Base-by-base conservation (phyloP, 345 rosid genomes). In the Hibiscus syriacus region DNA sequence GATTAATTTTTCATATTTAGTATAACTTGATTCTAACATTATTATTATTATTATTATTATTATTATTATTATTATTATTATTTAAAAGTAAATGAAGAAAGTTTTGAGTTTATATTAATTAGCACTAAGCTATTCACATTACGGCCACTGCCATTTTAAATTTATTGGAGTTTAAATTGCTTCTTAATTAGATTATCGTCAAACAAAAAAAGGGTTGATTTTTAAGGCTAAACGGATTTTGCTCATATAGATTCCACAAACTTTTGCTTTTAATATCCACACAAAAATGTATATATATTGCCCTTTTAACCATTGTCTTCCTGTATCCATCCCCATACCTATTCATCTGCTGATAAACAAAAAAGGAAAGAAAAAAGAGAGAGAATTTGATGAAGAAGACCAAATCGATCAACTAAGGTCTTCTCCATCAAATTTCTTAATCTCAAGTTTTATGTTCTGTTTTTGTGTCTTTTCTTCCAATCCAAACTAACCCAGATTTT, bases 171-270 rank as follows among this genome's bases (percentile, higher is more conserved):
- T n/a, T n/a, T n/a, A n/a, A n/a, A n/a, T n/a, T n/a, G n/a, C n/a
- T n/a, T n/a, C n/a, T n/a, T n/a, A n/a, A 25, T 25, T 13, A 55
- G 7, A 34, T 34, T 34, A 23, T 23, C 34, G 17, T 55, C 4
- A 13, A 25, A 19, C 39, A n/a, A n/a, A 7, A 39, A 6, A 56
- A 12, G 39, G 55, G 38, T 26, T 45, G 25, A 8, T 26, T 16
- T 13, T 48, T 46, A 55, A 48, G 69, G 69, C 41, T 30, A 30
- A 4, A 49, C 69, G 57, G 43, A 48, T 48, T 65, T 30, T 46
- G 10, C 68, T 65, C 48, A 32, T 26, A 39, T 41, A 39, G 66
- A 30, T 32, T 34, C 12, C 56, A 53, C 3, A 8, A 20, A 53
- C 5, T 5, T 38, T 34, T 59, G 20, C 14, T 62, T 39, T 62